Base-by-base conservation (phyloP, 1,139 yeast species). In the Meyerozyma carpophila region DNA sequence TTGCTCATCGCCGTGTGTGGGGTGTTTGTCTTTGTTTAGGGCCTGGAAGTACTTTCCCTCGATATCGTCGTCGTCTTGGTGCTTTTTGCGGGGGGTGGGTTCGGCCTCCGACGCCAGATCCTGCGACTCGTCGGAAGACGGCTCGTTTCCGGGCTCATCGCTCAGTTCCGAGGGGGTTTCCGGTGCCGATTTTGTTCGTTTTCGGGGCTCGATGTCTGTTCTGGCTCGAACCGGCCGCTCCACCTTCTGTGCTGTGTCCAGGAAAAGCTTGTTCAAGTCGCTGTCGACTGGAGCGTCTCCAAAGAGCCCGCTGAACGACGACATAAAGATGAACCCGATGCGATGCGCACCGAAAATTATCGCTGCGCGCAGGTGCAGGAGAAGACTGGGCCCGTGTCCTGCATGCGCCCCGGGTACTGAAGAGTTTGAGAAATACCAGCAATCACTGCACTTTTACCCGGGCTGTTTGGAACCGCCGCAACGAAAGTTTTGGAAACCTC, bases 41-140 rank as follows among this genome's bases (percentile, higher is more conserved):
- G 73, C 73, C 34, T 69, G 61, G 50, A 61, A 75, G 55, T 77
- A 77, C 42, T 64, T 61, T 11, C 71, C 66, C 58, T 78, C 83
- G 48, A 77, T 63, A 46, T 73, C 75, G 37, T 70, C 75, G 31
- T 64, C 73, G 13, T 70, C 77, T 4, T 51, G 47, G 38, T 50
- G 47, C 41, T 55, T 57, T 41, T 51, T 54, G 62, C 48, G 53
- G 56, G 21, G 49, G 26, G 44, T 50, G 40, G 48, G 46, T 28
- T 44, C 47, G 42, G 47, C 55, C 21, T 46, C 50, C 16, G 48
- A 49, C 44, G 51, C 51, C 16, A 32, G 47, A 5, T 48, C 48
- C 36, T 49, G 53, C n/a, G 48, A 51, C 20, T 52, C 56, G 32
- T 54, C 59, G 36, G 53, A 52, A 40, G 24, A 3, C 2, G 24